Evolutionary conservation across 1,284 basidiomycete species (phyloP).

Genomic region (Pyrrhoderma lamaoense): DNA sequence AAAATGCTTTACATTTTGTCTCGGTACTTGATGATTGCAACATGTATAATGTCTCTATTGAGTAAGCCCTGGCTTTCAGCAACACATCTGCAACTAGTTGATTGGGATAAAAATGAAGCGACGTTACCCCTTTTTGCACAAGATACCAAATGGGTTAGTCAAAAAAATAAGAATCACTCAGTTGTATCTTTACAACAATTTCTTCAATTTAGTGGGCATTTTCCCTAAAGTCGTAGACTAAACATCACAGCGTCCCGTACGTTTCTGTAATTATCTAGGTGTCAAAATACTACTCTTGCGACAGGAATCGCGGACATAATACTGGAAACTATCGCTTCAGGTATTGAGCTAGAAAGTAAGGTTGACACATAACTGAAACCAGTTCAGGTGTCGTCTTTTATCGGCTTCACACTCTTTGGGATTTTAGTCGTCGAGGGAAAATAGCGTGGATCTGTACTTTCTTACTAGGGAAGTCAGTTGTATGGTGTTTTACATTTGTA

Average conservation of each 20-base stretch:
- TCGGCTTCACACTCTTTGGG: constrained; percentile 11
- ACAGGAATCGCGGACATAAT: constrained; percentile 2
- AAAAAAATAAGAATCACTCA: too few relatives aligned
- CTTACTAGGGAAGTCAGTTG: constrained; percentile 4
- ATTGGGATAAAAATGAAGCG: not conserved
- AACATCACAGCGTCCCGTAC: too few relatives aligned
- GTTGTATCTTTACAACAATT: not conserved
- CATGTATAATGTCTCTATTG: constrained; percentile 1
- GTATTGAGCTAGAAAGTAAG: not conserved
- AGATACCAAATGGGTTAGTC: constrained; percentile 8
- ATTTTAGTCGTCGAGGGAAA: not conserved
- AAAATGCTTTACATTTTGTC: constrained; percentile 7
- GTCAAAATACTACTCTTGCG: constrained; percentile 2
- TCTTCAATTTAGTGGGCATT: not conserved
- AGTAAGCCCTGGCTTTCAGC: not conserved
- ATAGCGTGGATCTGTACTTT: not conserved
- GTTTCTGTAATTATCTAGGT: constrained; percentile 2
- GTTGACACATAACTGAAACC: not conserved
- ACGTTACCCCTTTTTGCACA: not conserved
- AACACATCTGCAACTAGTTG: not conserved
- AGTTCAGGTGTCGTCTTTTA: constrained; percentile 13
- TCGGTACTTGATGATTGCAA: constrained; percentile 10
- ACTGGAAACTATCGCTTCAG: constrained; percentile 7
- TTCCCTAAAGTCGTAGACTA: not conserved
- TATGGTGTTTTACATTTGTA: constrained; percentile 6